These are phyloP conservation scores for Starmera dryadoides DNA, from an alignment of 805 yeast species.

Conservation along the genomic window DNA sequence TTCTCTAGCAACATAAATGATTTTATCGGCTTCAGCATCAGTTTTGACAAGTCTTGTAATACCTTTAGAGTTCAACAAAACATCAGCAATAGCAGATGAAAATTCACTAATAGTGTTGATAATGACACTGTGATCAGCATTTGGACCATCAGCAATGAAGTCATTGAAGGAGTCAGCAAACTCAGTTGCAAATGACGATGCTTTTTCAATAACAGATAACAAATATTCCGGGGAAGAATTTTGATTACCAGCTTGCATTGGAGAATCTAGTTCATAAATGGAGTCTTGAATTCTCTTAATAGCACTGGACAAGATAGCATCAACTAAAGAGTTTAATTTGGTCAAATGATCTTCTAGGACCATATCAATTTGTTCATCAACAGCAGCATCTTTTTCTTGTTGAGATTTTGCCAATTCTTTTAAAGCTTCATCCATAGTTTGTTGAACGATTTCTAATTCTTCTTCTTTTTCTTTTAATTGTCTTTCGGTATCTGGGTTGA, in stretches of 20 bases:
- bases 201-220: constrained; percentile 61
- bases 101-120: constrained; percentile 59
- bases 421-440: constrained; percentile 69
- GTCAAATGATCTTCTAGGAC: constrained; percentile 39
- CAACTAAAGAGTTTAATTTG: constrained; percentile 51
- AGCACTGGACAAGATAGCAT: constrained; percentile 63
- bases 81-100: constrained; percentile 53
- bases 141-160: constrained; percentile 69
- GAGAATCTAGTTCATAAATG: constrained; percentile 62
- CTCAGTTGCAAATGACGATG: constrained; percentile 66
- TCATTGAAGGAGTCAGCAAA: constrained; percentile 73
- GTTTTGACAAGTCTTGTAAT: constrained; percentile 45
- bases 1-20: constrained; percentile 41
- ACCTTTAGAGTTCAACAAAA: constrained; percentile 65
- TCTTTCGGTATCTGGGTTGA: constrained; percentile 30
- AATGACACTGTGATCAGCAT: constrained; percentile 52
- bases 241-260: constrained; percentile 77
- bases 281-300: constrained; percentile 69
- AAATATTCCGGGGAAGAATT: constrained; percentile 66
- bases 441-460: constrained; percentile 73
- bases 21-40: constrained; percentile 44
- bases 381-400: constrained; percentile 40
- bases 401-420: constrained; percentile 47
- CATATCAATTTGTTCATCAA: constrained; percentile 52
- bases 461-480: constrained; percentile 61